phyloP scores from a whole-genome alignment of 1,284 basidiomycete species.

The Porphyrellus sp. region DNA sequence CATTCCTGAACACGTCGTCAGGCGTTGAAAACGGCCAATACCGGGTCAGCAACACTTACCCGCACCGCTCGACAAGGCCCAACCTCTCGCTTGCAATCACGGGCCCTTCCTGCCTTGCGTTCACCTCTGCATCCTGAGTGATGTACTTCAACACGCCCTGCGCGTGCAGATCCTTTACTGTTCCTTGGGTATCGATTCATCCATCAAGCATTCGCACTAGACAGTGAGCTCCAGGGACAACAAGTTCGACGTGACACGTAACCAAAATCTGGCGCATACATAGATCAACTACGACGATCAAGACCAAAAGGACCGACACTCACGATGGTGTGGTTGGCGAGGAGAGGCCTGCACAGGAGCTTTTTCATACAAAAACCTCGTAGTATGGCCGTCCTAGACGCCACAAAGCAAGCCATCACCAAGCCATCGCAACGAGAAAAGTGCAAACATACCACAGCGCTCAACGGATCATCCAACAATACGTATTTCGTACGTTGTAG shows the following conservation, averaged over 20 bases:
- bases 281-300: not conserved
- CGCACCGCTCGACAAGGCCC: conserved; percentile 50
- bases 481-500: conserved; percentile 50
- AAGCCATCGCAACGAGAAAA: not conserved
- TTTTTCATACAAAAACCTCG: conserved; percentile 54
- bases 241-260: conserved; percentile 65
- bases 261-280: conserved; percentile 44
- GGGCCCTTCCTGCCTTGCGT: conserved; percentile 22
- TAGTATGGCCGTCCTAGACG: conserved; percentile 56
- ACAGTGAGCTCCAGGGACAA: conserved; percentile 55
- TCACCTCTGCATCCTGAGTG: conserved; percentile 35
- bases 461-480: conserved; percentile 57
- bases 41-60: conserved; percentile 10
- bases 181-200: conserved; percentile 55
- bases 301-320: conserved; percentile 12
- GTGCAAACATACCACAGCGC: conserved; percentile 43
- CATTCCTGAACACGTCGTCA: conserved; percentile 36
- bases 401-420: not conserved
- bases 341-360: conserved; percentile 52
- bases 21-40: not conserved
- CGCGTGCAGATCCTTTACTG: conserved; percentile 46
- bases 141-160: conserved; percentile 49
- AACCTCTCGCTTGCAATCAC: conserved; percentile 27
- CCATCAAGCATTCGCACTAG: conserved; percentile 62
- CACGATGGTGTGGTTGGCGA: conserved; percentile 58